phyloP scores from a whole-genome alignment of 371 early-diverging fungal genomes.

The Umbelopsis sp. region DNA sequence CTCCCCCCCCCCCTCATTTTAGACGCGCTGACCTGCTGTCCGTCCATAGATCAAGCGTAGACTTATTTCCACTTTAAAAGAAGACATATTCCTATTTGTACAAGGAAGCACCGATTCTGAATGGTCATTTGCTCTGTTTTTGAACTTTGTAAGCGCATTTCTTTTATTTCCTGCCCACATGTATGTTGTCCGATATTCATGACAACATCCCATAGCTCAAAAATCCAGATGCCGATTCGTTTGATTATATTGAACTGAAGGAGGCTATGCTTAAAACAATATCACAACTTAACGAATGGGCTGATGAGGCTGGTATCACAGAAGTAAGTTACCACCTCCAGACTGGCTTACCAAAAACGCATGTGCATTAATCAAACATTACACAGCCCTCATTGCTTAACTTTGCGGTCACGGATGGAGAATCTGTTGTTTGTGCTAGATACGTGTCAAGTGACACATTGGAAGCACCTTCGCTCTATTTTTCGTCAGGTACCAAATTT shows the following conservation, averaged over 20 bases:
- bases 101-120: constrained; percentile 89
- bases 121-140: constrained; percentile 85
- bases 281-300: constrained; percentile 70
- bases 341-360: background rate
- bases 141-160: constrained; percentile 62
- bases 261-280: constrained; percentile 80
- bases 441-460: constrained; percentile 69
- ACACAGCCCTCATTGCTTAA: constrained; percentile 73
- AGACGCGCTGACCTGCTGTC: background rate
- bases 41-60: constrained; percentile 69
- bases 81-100: constrained; percentile 70
- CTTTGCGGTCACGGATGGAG: constrained; percentile 90
- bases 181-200: background rate
- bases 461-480: constrained; percentile 82
- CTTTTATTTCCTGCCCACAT: background rate
- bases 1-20: background rate
- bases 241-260: constrained; percentile 62
- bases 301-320: constrained; percentile 60
- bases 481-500: constrained; percentile 74
- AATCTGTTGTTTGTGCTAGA: constrained; percentile 78
- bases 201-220: constrained; percentile 46
- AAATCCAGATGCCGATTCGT: constrained; percentile 53
- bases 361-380: background rate
- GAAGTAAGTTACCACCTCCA: constrained; percentile 33
- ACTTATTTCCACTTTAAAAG: constrained; percentile 65